phyloP scores from a whole-genome alignment of 257 asterid species.

The Solanum tarapatanum region DNA sequence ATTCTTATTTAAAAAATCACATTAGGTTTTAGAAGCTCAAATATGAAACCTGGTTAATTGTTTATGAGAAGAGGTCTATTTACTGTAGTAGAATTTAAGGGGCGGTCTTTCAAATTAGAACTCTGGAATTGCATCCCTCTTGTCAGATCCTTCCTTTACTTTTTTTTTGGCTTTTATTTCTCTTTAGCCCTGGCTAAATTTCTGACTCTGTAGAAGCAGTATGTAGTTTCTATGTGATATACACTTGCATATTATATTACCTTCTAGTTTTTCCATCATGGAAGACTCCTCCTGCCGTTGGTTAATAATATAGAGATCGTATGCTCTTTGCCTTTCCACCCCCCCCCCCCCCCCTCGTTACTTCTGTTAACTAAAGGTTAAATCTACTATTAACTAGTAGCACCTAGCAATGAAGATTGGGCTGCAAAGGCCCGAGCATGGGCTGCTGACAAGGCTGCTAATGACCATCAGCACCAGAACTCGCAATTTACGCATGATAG shows the following conservation, averaged over 20 bases:
- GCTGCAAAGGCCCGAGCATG: conserved; percentile 97
- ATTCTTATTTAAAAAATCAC: background rate
- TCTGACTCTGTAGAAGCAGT: background rate
- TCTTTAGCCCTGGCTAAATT: background rate
- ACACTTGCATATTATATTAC: background rate
- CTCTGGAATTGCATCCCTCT: background rate
- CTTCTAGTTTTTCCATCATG: background rate
- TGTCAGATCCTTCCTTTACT: background rate
- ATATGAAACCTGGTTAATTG: background rate
- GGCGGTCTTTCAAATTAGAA: background rate
- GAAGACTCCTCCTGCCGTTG: background rate
- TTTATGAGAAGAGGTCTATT: background rate
- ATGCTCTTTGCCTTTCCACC: background rate
- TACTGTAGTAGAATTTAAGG: background rate
- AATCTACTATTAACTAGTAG: conserved; percentile 26
- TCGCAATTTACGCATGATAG: conserved; percentile 38
- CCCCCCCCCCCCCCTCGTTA: background rate
- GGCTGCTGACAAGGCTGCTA: conserved; percentile 79
- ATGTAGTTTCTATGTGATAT: background rate
- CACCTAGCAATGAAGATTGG: conserved; percentile 72
- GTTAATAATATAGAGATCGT: background rate
- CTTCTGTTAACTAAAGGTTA: conserved; percentile 6
- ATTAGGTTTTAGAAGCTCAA: background rate
- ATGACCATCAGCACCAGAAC: conserved; percentile 48
- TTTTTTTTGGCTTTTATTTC: background rate